Evolutionary conservation across 148 eudicot genomes (phyloP).

Genomic region (Euryodendron excelsum): DNA sequence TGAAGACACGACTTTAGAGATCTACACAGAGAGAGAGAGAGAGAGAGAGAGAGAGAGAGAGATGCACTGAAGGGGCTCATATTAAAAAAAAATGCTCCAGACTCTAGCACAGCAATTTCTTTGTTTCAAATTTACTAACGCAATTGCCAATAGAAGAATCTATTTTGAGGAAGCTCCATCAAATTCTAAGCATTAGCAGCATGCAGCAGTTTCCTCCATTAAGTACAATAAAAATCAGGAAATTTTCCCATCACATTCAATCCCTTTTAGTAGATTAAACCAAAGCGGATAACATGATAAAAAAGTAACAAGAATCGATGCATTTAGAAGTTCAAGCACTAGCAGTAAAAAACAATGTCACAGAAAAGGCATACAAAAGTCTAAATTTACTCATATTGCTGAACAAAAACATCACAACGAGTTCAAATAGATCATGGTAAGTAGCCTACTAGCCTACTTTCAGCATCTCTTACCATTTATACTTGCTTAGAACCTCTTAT

Average conservation of each 20-base stretch:
- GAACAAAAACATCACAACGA: not conserved
- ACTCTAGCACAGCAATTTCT: too few species aligned
- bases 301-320: not conserved
- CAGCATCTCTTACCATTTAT: not conserved
- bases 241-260: not conserved
- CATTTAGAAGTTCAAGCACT: not conserved
- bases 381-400: not conserved
- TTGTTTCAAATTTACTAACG: too few species aligned
- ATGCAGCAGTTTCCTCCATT: not conserved
- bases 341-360: not conserved
- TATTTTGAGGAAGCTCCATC: not conserved
- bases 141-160: too few species aligned
- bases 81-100: too few species aligned
- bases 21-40: too few species aligned
- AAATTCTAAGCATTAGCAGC: not conserved
- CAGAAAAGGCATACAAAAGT: slow-evolving; percentile 2
- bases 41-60: too few species aligned
- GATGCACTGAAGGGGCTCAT: too few species aligned
- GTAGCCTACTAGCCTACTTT: not conserved
- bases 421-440: not conserved
- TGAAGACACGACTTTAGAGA: too few species aligned
- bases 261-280: not conserved
- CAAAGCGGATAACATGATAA: not conserved
- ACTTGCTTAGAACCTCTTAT: not conserved
- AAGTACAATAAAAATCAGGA: not conserved